Conservation (phyloP, 2,329 filamentous ascomycete species). For the Botryosphaeria agaves region DNA sequence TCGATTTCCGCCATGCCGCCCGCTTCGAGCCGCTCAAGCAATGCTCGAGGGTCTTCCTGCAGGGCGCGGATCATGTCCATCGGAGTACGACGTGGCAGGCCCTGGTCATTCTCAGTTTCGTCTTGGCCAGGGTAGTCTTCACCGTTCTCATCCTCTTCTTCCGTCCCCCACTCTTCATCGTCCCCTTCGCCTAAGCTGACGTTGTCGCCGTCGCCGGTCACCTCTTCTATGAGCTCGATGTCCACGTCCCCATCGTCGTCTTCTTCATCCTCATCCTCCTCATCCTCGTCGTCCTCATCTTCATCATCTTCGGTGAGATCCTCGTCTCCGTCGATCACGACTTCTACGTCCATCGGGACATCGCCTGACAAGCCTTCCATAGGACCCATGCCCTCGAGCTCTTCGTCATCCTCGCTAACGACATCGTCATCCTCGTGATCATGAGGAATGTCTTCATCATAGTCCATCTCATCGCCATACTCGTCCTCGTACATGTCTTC, state of each 20-base stretch:
- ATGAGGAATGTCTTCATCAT: slow-evolving; percentile 62
- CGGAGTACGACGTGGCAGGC: slow-evolving; percentile 16
- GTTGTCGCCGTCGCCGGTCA: slow-evolving; percentile 29
- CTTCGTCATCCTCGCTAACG: slow-evolving; percentile 75
- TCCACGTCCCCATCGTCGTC: slow-evolving; percentile 38
- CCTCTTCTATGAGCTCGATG: slow-evolving; percentile 23
- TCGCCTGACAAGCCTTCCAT: slow-evolving; percentile 47
- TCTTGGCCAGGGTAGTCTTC: slow-evolving; percentile 23
- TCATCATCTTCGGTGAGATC: slow-evolving; percentile 38
- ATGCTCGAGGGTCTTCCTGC: no score
- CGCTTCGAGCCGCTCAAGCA: slow-evolving; percentile 2
- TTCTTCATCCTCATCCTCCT: slow-evolving; percentile 44
- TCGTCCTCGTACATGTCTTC: slow-evolving; percentile 85
- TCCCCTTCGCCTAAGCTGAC: slow-evolving; percentile 23
- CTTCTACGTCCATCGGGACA: slow-evolving; percentile 57
- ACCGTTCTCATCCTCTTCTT: slow-evolving; percentile 31
- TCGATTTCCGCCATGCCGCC: slow-evolving; percentile 9
- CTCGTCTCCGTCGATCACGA: slow-evolving; percentile 61
- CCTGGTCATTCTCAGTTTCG: slow-evolving; percentile 22
- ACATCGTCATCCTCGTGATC: slow-evolving; percentile 74
- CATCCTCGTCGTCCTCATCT: slow-evolving; percentile 39
- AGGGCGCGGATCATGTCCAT: no score
- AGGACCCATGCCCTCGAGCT: slow-evolving; percentile 62
- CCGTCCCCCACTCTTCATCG: slow-evolving; percentile 19
- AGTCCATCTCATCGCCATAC: slow-evolving; percentile 81